Base-by-base conservation (phyloP, 1,284 basidiomycete genomes). In the Kalmanozyma brasiliensis region DNA sequence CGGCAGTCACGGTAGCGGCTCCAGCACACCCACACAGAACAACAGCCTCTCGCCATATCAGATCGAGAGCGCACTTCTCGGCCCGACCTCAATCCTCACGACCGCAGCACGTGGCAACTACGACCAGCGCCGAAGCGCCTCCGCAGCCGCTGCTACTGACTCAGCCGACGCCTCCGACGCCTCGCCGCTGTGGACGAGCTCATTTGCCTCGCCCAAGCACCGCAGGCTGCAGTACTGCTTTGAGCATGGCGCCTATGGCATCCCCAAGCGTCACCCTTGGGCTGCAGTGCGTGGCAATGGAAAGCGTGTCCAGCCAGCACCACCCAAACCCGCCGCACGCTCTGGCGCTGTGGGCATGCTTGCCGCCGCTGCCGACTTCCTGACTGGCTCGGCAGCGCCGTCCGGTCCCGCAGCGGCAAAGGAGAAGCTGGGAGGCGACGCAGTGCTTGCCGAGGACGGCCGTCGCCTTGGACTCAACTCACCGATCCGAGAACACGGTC, bases 161-260 rank as follows among this genome's bases (percentile, higher is more conserved):
- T 26, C 59, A 3, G 55, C 61, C 8, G 58, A 64, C 4, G 41
- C 33, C 5, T 22, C 60, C 14, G 47, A 59, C 16, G 24, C 53
- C 6, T 34, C 70, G 0, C 49, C 65, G 10, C 47, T 62, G 8
- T 73, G 70, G 70, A 62, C 66, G 1, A 46, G 52, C 35, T 58
- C 70, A 1, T 46, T 73, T 33, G 37, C 61, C 1, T 53, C 61
- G 4, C 57, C 60, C 8, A 61, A 56, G 17, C 63, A 62, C 35
- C 47, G 63, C 32, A 62, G 41, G 42, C 35, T 66, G 17, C 59
- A 63, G 26, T 74, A 61, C 35, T 36, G 63, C 1, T 81, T 82
- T 32, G 57, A 76, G 46, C 69, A 77, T 44, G 84, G 83, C n/a
- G 84, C 84, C 7, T 84, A 82, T 49, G 84, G 84, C 8, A 84